These are phyloP conservation scores for Manihot esculenta DNA, from an alignment of 441 rosid genomes.

Conservation along the genomic window DNA sequence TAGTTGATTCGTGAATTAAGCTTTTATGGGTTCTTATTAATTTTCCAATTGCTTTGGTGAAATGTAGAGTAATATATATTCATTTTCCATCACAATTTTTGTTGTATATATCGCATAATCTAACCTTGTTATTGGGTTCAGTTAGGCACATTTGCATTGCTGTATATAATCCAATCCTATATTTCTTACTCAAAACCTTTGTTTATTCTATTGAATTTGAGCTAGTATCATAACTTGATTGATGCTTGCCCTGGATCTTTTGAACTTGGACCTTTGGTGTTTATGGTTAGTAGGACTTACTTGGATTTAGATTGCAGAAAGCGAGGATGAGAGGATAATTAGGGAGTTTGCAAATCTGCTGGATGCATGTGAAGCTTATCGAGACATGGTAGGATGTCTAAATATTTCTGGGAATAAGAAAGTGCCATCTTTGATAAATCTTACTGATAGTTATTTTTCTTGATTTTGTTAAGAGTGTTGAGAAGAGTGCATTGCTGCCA, in stretches of 20 bases:
- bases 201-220: neutral
- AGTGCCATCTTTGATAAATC: neutral
- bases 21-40: neutral
- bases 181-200: neutral
- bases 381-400: conserved; percentile 39
- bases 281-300: conserved; percentile 34
- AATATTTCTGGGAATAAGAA: neutral
- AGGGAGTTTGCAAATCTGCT: conserved; percentile 69
- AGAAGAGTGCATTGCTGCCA: conserved; percentile 26
- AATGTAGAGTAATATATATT: neutral
- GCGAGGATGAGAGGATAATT: conserved; percentile 65
- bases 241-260: neutral
- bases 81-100: neutral
- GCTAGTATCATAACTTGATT: neutral
- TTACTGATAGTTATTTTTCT: conserved; percentile 6
- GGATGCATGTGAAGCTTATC: conserved; percentile 56
- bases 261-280: neutral
- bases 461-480: conserved; percentile 31
- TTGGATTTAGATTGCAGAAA: conserved; percentile 63
- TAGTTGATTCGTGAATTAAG: neutral
- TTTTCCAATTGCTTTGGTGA: neutral
- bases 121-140: no score
- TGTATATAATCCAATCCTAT: neutral
- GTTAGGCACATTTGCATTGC: neutral
- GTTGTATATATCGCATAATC: no score